Base-by-base conservation (phyloP, 192 early-diverging fungal genomes). In the Globomyces pollinis-pini region DNA sequence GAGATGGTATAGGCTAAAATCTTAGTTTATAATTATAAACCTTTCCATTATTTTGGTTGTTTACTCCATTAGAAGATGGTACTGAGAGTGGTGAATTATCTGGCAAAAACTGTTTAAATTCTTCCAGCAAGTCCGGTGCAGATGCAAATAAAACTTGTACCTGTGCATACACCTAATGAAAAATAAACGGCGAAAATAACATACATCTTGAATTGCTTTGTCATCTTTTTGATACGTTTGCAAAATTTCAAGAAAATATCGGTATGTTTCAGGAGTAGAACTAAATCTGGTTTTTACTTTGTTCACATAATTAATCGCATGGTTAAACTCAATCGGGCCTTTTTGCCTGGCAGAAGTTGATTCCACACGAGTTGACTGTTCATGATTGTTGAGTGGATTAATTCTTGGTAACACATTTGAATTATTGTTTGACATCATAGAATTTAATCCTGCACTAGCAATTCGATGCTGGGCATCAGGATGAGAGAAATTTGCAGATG, bases 221-320 rank as follows among this genome's bases (percentile, higher is more conserved):
- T 88, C 85, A 60, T 99, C 94, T 59, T 90, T 89, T 69, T 99
- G 96, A 68, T 98, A 98, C 11, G 90, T 94, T 75, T 96, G 93
- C 58, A 99, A 65, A 26, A 99, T 93, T 65, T 97, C 95, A 50
- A 99, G 65, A 66, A 99, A 99, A 67, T 94, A 89, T 63, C 93
- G 91, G 73, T 99, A 99, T 12, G 84, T 91, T 33, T 98, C 96
- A 1, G 94, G 95, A 61, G 96, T 87, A 38, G 81, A 84, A 12
- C 85, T 68, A 69, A 94, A 99, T 18, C 94, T 88, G 63, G 89
- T 94, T 85, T 99, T 99, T 61, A 99, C 96, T 73, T 98, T 98
- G 72, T 98, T 98, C 8, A 99, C 96, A 66, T 98, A 99, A 67
- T 90, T 97, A 44, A 99, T 99, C 9, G 96, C 96, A 64, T 98